A percentile compares a stretch with the other conserved stretches of the same genome.
Conservation (phyloP, 768 basidiomycete genomes). For the Chiua virens region DNA sequence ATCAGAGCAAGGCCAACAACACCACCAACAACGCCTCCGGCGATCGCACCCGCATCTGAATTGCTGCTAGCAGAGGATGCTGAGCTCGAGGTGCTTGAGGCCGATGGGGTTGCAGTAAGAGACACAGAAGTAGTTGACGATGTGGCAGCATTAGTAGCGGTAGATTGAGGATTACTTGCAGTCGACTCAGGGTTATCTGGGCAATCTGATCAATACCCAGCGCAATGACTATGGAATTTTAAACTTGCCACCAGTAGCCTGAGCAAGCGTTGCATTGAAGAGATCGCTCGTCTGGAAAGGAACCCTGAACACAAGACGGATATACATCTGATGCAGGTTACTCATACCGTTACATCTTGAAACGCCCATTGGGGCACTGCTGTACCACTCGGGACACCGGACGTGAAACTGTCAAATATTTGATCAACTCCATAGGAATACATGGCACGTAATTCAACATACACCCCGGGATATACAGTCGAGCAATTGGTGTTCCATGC, state of each 20-base stretch:
- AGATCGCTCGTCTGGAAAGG: conserved; percentile 31
- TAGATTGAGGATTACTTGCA: conserved; percentile 33
- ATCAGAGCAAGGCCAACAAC: conserved; percentile 50
- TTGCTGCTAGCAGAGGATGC: conserved; percentile 2
- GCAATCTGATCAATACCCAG: background rate
- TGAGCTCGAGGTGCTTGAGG: conserved; percentile 2
- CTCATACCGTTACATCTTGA: conserved; percentile 47
- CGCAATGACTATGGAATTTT: background rate
- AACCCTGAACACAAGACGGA: conserved; percentile 1
- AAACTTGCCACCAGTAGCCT: conserved; percentile 26
- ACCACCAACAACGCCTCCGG: conserved; percentile 67
- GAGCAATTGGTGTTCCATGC: conserved; percentile 51
- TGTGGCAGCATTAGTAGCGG: conserved; percentile 9
- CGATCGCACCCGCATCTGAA: conserved; percentile 53
- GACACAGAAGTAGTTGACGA: conserved; percentile 19
- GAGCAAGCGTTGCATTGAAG: conserved; percentile 44
- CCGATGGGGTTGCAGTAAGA: conserved; percentile 13
- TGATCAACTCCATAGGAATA: background rate
- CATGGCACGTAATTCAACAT: conserved; percentile 1
- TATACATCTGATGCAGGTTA: background rate
- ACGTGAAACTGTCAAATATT: conserved; percentile 40
- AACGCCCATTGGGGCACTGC: conserved; percentile 65
- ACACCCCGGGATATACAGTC: conserved; percentile 31
- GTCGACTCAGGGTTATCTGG: conserved; percentile 46
- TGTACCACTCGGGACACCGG: conserved; percentile 46